A percentile compares a stretch with the other conserved stretches of the same genome.
Evolutionary conservation across 2,329 filamentous ascomycete genomes (phyloP).

Genomic region (Diaporthe nobilis): DNA sequence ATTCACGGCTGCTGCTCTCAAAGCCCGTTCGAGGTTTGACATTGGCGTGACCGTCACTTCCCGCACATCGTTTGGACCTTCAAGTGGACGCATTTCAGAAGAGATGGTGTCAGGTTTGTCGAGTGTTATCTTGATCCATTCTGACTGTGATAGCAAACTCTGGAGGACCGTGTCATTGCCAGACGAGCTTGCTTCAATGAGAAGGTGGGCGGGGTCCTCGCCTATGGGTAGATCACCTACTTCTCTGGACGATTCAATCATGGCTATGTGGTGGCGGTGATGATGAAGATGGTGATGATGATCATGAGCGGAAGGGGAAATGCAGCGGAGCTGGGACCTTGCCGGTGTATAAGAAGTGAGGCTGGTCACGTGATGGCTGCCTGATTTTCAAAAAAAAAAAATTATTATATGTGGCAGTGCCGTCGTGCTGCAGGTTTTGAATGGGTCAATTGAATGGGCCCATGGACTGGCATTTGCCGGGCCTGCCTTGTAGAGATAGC

Average conservation of each 20-base stretch:
- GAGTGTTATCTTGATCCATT: constrained; percentile 31
- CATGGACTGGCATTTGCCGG: no score
- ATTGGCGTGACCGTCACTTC: constrained; percentile 2
- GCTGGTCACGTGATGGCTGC: not conserved
- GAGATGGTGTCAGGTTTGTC: constrained; percentile 27
- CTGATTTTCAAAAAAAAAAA: no score
- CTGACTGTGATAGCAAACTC: constrained; percentile 32
- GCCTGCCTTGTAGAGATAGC: no score
- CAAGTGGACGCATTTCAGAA: not conserved
- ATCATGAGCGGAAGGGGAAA: not conserved
- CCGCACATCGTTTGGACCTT: constrained; percentile 29
- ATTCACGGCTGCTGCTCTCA: constrained; percentile 30
- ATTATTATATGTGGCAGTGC: no score
- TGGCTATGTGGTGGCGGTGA: constrained; percentile 16
- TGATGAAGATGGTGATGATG: not conserved
- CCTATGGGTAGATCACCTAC: constrained; percentile 25
- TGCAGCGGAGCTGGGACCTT: not conserved
- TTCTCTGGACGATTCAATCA: constrained; percentile 19
- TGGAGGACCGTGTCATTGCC: constrained; percentile 32
- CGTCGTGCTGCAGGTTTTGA: no score
- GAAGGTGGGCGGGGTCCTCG: constrained; percentile 29
- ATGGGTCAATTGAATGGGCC: no score
- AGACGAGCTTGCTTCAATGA: constrained; percentile 37
- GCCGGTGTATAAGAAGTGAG: not conserved
- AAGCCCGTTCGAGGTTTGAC: constrained; percentile 30